Base-by-base conservation (phyloP, 2,329 filamentous ascomycete genomes). In the Penicillium sp. region DNA sequence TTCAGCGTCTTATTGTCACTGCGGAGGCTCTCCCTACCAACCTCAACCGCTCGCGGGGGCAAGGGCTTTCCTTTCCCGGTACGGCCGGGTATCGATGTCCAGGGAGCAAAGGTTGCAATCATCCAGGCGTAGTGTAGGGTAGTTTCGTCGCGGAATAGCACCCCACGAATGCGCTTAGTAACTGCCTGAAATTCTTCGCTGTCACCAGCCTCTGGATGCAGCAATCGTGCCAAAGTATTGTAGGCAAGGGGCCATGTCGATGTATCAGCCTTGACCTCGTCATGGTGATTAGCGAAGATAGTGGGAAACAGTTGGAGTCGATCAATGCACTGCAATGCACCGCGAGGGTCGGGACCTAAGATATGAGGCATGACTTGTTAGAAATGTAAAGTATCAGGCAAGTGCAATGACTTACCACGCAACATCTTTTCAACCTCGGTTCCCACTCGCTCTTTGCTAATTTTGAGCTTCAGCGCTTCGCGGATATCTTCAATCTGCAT, bases 401-500 rank as follows among this genome's bases (percentile, higher is more conserved):
- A 35, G 22, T 8, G 24, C 26, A 51, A 22, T 43, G 22, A 60
- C 66, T 55, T 70, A 83, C 89, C 89, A 73, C 85, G 88, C 18
- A 97, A 78, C 86, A 96, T 96, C 79, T 97, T 97, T 69, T 93
- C 89, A 4, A 97, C 67, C 71, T 99, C 94, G 4, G 88, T 83
- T 0, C 91, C 90, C 2, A 99, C 87, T 55, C 94, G 82, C 73
- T 99, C 94, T 53, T 92, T 85, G 67, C 90, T 97, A 63, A 99
- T 97, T 72, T 99, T 99, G 31, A 88, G 74, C 48, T 83, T 85
- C n/a, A 99, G 78, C 4, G 90, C 89, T 11, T 86, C 79, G 56
- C 92, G 82, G 47, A 99, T 94, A n/a, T 83, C 81, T n/a, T 77
- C 70, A 62, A 96, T 82, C 13, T 81, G 82, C 93, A 99, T 99